These are phyloP conservation scores for Xylaria sp. DNA, from an alignment of 2,329 filamentous ascomycete species.

Conservation along the genomic window DNA sequence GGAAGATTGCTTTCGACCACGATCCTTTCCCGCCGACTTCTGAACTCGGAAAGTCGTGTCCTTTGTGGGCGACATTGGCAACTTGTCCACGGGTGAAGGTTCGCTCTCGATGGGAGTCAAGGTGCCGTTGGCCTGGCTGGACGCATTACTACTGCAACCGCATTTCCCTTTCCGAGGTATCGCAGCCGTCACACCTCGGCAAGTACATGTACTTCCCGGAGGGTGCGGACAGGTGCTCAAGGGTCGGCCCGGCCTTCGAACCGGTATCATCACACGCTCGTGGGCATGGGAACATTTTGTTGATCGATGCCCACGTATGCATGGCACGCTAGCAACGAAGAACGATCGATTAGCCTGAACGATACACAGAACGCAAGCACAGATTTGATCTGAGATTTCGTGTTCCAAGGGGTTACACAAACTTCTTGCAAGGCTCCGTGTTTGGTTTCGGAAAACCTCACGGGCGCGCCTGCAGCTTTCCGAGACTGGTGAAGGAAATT, in stretches of 20 bases:
- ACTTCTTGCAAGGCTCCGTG: conserved; percentile 3
- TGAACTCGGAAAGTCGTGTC: conserved; percentile 48
- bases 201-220: conserved; percentile 62
- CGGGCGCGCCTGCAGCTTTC: conserved; percentile 22
- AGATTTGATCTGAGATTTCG: neutral
- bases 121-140: conserved; percentile 15
- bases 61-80: conserved; percentile 40
- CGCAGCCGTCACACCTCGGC: conserved; percentile 65
- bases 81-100: conserved; percentile 31
- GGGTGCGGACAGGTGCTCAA: conserved; percentile 71
- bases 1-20: conserved; percentile 51
- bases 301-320: conserved; percentile 75
- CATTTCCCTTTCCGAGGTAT: conserved; percentile 63
- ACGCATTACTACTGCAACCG: conserved; percentile 46
- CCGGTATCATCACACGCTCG: conserved; percentile 70
- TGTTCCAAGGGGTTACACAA: conserved; percentile 18
- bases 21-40: conserved; percentile 45
- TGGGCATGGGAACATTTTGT: conserved; percentile 72
- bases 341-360: conserved; percentile 16
- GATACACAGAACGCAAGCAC: neutral
- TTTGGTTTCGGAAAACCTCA: conserved; percentile 13
- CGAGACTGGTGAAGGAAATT: conserved; percentile 14
- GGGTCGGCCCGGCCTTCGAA: conserved; percentile 72
- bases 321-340: conserved; percentile 61
- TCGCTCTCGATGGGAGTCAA: conserved; percentile 25